A percentile compares a stretch with the other conserved stretches of the same genome.
Conservation (phyloP, 805 yeast genomes). For the Kodamaea neixiangensis region DNA sequence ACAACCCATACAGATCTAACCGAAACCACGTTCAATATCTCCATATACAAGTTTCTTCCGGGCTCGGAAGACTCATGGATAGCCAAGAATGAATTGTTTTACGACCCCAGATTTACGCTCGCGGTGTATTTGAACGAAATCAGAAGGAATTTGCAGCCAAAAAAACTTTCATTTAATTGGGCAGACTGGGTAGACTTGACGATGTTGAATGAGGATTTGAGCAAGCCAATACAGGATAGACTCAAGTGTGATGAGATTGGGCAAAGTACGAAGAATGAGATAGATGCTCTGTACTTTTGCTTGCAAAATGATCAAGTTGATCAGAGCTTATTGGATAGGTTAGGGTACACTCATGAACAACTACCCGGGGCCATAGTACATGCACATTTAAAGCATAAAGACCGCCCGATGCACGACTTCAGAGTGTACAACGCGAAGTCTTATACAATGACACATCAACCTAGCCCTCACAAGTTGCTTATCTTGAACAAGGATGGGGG, state of each 20-base stretch:
- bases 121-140: constrained; percentile 21
- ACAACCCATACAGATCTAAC: constrained; percentile 21
- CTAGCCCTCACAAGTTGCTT: constrained; percentile 25
- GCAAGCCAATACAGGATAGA: constrained; percentile 18
- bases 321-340: constrained; percentile 10
- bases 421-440: constrained; percentile 23
- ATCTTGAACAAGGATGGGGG: constrained; percentile 16
- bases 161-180: constrained; percentile 31
- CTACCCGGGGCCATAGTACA: constrained; percentile 29
- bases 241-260: constrained; percentile 18
- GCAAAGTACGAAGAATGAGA: neutral
- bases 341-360: constrained; percentile 27
- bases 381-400: constrained; percentile 24
- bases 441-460: constrained; percentile 18
- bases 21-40: constrained; percentile 15
- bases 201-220: constrained; percentile 19
- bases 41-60: constrained; percentile 18
- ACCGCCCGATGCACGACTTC: constrained; percentile 19
- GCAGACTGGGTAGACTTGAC: constrained; percentile 30
- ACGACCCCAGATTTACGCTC: constrained; percentile 14
- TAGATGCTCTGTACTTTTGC: neutral
- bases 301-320: neutral
- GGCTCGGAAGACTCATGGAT: constrained; percentile 21
- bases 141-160: constrained; percentile 6
- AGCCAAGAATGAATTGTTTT: constrained; percentile 18